Evolutionary conservation across 2,329 filamentous ascomycete species (phyloP).

Genomic region (Cercospora sp.): DNA sequence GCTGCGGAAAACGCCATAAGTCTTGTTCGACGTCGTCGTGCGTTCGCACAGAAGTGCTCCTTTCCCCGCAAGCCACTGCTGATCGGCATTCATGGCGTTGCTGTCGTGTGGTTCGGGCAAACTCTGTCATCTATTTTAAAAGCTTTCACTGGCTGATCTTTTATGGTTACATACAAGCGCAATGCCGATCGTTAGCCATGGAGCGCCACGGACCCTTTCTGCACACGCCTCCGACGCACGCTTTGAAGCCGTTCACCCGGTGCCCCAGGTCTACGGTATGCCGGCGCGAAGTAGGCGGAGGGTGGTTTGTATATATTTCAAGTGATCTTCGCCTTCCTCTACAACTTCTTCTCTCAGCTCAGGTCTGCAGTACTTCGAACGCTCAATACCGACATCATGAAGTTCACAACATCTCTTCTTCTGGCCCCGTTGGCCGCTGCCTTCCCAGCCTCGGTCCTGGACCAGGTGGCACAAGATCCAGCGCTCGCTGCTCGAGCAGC

Average conservation of each 20-base stretch:
- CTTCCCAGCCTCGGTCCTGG: slow-evolving; percentile 20
- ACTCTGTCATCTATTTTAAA: not conserved
- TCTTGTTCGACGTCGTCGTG: not conserved
- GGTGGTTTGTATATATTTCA: not conserved
- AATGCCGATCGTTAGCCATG: not conserved
- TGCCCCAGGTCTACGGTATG: not conserved
- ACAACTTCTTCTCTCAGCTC: not conserved
- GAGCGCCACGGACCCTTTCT: not conserved
- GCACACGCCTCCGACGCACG: slow-evolving; percentile 2
- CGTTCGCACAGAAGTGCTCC: not conserved
- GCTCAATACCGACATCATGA: slow-evolving; percentile 12
- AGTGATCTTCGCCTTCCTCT: not conserved
- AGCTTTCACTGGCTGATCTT: not conserved
- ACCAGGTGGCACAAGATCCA: slow-evolving; percentile 15
- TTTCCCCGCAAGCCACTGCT: not conserved
- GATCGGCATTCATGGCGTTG: not conserved
- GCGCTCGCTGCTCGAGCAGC: slow-evolving; percentile 15
- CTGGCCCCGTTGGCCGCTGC: slow-evolving; percentile 19
- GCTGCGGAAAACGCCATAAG: not conserved
- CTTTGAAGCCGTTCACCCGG: not conserved
- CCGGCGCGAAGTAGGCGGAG: not conserved
- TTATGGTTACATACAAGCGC: slow-evolving; percentile 14
- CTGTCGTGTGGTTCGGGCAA: not conserved
- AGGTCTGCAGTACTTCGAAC: not conserved
- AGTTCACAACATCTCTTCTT: slow-evolving; percentile 9